Percentiles rank a stretch among this genome's conserved stretches.
Conservation (phyloP, 2,329 filamentous ascomycete species). For the Cryoendolithus antarcticus region DNA sequence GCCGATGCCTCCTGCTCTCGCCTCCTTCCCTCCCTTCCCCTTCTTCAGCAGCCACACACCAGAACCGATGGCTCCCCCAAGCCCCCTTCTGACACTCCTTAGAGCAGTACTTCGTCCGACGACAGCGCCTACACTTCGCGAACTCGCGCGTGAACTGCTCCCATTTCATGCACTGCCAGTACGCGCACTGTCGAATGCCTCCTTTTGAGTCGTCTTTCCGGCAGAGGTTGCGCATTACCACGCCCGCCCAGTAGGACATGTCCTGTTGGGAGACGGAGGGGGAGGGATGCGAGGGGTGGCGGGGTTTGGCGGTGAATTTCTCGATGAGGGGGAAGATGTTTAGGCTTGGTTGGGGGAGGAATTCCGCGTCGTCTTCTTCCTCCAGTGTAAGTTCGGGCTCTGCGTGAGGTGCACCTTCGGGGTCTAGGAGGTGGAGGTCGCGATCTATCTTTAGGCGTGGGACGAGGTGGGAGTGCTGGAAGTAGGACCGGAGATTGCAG, state of each 20-base stretch:
- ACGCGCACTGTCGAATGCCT: constrained; percentile 91
- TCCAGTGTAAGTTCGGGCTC: constrained; percentile 33
- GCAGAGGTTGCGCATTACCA: constrained; percentile 97
- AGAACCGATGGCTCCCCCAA: constrained; percentile 96
- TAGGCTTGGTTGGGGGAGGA: constrained; percentile 32
- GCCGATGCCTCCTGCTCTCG: not conserved
- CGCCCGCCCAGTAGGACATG: constrained; percentile 99
- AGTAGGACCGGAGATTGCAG: constrained; percentile 89
- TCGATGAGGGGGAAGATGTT: constrained; percentile 98
- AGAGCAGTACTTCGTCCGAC: constrained; percentile 86
- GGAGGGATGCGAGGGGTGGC: constrained; percentile 41
- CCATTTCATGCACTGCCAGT: constrained; percentile 98
- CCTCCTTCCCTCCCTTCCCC: constrained; percentile 10
- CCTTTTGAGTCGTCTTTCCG: constrained; percentile 92
- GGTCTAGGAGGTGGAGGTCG: constrained; percentile 69
- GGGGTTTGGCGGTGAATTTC: constrained; percentile 82
- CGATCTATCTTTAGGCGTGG: constrained; percentile 81
- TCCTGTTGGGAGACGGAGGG: constrained; percentile 29
- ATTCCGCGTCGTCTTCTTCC: constrained; percentile 86
- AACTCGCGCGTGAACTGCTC: constrained; percentile 94
- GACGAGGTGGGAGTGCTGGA: constrained; percentile 87
- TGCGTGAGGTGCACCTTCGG: constrained; percentile 40
- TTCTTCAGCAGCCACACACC: constrained; percentile 68
- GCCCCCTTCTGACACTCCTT: constrained; percentile 99
- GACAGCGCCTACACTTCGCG: constrained; percentile 90